phyloP scores from a whole-genome alignment of 108 stramenopile species.

The Parmales sp. region DNA sequence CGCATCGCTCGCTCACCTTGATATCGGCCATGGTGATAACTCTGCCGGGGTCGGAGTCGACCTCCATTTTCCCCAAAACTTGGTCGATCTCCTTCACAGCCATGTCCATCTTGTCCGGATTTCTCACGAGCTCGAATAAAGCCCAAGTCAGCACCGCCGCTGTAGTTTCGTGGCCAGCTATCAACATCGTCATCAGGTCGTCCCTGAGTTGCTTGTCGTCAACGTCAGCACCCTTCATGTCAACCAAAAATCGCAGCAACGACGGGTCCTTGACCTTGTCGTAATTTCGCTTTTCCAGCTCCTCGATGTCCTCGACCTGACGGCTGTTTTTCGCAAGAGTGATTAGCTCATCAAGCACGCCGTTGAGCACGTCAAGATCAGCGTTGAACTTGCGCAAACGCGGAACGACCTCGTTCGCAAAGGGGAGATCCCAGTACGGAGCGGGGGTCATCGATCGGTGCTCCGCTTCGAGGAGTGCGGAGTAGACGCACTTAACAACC shows the following conservation, averaged over 20 bases:
- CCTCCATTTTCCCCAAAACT: too few species aligned
- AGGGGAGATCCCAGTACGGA: conserved; percentile 89
- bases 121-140: conserved; percentile 76
- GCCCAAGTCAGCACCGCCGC: conserved; percentile 92
- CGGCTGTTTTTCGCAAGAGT: conserved; percentile 60
- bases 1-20: conserved; percentile 17
- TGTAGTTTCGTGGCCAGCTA: conserved; percentile 96
- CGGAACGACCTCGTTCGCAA: conserved; percentile 81
- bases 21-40: conserved; percentile 71
- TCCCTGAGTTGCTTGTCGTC: conserved; percentile 84
- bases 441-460: conserved; percentile 87
- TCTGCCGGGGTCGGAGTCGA: too few species aligned
- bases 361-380: conserved; percentile 76
- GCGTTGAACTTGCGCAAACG: conserved; percentile 78
- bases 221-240: conserved; percentile 85
- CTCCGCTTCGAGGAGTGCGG: conserved; percentile 82
- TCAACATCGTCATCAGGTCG: conserved; percentile 95
- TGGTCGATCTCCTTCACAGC: conserved; percentile 70
- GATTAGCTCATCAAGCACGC: conserved; percentile 78
- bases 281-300: conserved; percentile 77
- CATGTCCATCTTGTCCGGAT: conserved; percentile 63
- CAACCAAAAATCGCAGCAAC: conserved; percentile 86
- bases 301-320: conserved; percentile 75
- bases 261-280: conserved; percentile 76
- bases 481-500: conserved; percentile 85